phyloP scores from a whole-genome alignment of 2,329 filamentous ascomycete genomes.

The Cercospora sesami region DNA sequence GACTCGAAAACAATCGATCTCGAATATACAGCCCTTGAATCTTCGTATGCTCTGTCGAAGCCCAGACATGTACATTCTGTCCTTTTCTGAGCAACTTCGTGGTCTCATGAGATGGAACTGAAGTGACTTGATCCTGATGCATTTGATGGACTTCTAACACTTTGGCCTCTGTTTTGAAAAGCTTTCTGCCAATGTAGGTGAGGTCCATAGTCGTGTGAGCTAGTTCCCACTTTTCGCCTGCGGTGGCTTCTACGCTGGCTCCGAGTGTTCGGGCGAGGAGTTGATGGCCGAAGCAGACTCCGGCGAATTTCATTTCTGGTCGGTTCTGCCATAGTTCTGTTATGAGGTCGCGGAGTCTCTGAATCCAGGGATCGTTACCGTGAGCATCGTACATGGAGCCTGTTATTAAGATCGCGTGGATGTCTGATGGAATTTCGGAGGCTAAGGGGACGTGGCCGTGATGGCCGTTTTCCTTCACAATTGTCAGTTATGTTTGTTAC shows the following conservation, averaged over 20 bases:
- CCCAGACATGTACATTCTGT: constrained; percentile 53
- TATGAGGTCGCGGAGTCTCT: constrained; percentile 48
- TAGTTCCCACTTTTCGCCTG: constrained; percentile 50
- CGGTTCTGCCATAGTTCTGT: constrained; percentile 53
- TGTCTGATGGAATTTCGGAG: constrained; percentile 49
- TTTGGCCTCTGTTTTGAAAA: constrained; percentile 43
- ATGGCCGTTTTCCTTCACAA: constrained; percentile 26
- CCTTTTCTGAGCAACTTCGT: constrained; percentile 42
- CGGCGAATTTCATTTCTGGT: constrained; percentile 53
- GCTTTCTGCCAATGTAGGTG: constrained; percentile 42
- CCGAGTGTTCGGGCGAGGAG: constrained; percentile 49
- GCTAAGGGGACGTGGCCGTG: constrained; percentile 51
- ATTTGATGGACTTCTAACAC: constrained; percentile 49
- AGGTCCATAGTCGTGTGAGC: constrained; percentile 47
- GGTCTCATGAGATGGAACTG: constrained; percentile 36
- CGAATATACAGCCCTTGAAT: constrained; percentile 51
- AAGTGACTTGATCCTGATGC: constrained; percentile 49
- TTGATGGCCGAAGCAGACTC: constrained; percentile 54
- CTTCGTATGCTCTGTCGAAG: constrained; percentile 46
- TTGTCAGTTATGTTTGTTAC: background rate
- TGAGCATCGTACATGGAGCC: constrained; percentile 53
- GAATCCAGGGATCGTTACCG: constrained; percentile 48
- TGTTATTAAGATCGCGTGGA: constrained; percentile 50
- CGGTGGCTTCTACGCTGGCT: constrained; percentile 41
- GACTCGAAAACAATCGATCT: constrained; percentile 49